Base-by-base conservation (phyloP, 192 early-diverging fungal species). In the Phlyctochytrium planicorne region DNA sequence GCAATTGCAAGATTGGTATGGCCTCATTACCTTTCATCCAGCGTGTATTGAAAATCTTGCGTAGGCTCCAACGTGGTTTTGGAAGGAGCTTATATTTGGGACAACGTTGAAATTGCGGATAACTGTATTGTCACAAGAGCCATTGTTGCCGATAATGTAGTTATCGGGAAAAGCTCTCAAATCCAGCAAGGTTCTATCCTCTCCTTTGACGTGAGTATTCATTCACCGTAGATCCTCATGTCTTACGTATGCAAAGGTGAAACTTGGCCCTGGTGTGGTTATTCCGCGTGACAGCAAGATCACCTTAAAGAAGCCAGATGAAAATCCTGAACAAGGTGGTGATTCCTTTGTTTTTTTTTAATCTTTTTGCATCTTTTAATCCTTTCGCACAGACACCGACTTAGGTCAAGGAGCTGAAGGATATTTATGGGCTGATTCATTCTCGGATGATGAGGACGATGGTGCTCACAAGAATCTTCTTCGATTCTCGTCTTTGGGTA, bases 61-160 rank as follows among this genome's bases (percentile, higher is more conserved):
- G n/a, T 55, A 76, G 93, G 91, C 1, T 80, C 82, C 29, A 84
- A 91, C 68, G 90, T 93, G 16, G 73, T 77, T 34, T 88, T 98
- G 52, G 80, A 92, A 31, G 89, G 88, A 30, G 88, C 92, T 2
- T 96, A 94, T 61, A 78, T 98, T 60, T 95, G 93, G 90, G 91
- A 94, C 70, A 80, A 83, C 59, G 82, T 84, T 14, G 76, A 69
- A 20, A 87, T 97, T 50, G 89, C 76, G 30, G 79, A 89, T 66
- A 84, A 88, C 66, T 89, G 87, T 59, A 69, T 69, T 6, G 79
- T 99, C 24, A 75, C 80, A 33, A 66, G 81, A 23, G 85, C 88
- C 14, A 94, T 99, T 55, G 59, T 99, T 33, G 95, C 89, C 2
- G 77, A 89, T 61, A 73, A 84, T 53, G 93, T 87, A 0, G 69